These are phyloP conservation scores for Monilinia polystroma DNA, from an alignment of 2,329 filamentous ascomycete species.

Conservation along the genomic window DNA sequence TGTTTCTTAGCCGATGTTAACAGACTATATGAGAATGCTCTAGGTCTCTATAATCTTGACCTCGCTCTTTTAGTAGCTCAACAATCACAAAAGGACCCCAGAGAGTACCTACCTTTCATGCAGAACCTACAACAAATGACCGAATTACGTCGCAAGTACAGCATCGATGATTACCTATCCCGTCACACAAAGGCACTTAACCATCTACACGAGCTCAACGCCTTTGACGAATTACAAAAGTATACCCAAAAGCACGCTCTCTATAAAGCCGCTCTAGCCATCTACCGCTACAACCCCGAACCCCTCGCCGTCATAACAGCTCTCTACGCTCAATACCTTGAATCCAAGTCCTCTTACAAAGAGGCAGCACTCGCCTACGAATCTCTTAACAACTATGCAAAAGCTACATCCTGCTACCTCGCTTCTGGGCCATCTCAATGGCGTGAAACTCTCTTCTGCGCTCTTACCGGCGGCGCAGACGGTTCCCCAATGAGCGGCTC, in stretches of 20 bases:
- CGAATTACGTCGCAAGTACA: conserved; percentile 69
- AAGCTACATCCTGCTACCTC: conserved; percentile 81
- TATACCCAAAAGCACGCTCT: conserved; percentile 80
- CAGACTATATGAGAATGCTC: conserved; percentile 81
- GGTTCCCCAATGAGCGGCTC: conserved; percentile 39
- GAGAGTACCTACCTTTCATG: conserved; percentile 93
- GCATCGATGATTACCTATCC: conserved; percentile 84
- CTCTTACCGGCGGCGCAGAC: conserved; percentile 42
- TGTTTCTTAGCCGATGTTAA: conserved; percentile 96
- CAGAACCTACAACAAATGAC: conserved; percentile 78
- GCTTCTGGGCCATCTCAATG: conserved; percentile 74
- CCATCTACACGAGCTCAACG: conserved; percentile 71
- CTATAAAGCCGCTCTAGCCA: conserved; percentile 71
- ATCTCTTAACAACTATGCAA: conserved; percentile 70
- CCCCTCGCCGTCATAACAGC: conserved; percentile 68
- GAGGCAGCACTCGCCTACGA: conserved; percentile 92
- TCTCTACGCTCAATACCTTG: conserved; percentile 77
- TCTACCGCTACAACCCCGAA: conserved; percentile 78
- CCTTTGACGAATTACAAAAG: conserved; percentile 72
- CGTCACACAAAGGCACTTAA: conserved; percentile 73
- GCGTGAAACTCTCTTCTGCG: conserved; percentile 85
- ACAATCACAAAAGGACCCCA: conserved; percentile 90
- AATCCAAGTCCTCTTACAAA: conserved; percentile 71
- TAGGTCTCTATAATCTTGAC: conserved; percentile 89
- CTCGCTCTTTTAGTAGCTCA: conserved; percentile 89